phyloP scores from a whole-genome alignment of 805 yeast genomes.

The Danielozyma ontarioensis region DNA sequence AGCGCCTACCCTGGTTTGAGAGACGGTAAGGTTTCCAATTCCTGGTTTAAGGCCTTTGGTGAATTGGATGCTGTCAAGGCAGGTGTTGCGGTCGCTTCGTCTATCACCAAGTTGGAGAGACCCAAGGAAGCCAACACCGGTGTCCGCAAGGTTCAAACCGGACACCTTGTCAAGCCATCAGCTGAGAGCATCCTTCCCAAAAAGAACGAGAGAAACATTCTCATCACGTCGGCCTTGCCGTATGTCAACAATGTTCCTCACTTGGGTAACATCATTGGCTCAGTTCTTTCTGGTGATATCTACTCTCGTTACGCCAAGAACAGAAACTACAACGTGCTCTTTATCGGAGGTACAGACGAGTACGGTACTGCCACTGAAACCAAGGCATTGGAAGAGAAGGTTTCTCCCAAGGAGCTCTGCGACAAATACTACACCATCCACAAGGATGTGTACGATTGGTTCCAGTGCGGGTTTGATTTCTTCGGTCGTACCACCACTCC shows the following conservation, averaged over 20 bases:
- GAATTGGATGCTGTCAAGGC: slow-evolving; percentile 32
- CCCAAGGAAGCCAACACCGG: slow-evolving; percentile 38
- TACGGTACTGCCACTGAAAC: slow-evolving; percentile 99
- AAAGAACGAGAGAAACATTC: slow-evolving; percentile 67
- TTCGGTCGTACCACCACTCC: slow-evolving; percentile 96
- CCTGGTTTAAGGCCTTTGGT: slow-evolving; percentile 42
- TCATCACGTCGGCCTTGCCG: slow-evolving; percentile 94
- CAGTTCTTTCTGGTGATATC: slow-evolving; percentile 91
- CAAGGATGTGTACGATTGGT: slow-evolving; percentile 92
- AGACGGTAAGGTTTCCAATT: slow-evolving; percentile 11
- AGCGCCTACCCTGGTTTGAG: slow-evolving; percentile 44
- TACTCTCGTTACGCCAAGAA: slow-evolving; percentile 85
- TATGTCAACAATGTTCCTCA: slow-evolving; percentile 98
- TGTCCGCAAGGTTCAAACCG: slow-evolving; percentile 23
- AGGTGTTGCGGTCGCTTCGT: slow-evolving; percentile 44
- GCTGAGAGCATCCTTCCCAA: slow-evolving; percentile 48
- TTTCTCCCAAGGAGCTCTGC: slow-evolving; percentile 84
- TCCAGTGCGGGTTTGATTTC: slow-evolving; percentile 87
- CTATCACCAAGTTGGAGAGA: slow-evolving; percentile 41
- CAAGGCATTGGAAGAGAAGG: slow-evolving; percentile 90
- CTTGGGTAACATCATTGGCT: slow-evolving; percentile 93
- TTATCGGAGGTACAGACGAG: slow-evolving; percentile 96
- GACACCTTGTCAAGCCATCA: slow-evolving; percentile 26
- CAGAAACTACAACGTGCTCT: slow-evolving; percentile 82
- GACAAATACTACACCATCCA: slow-evolving; percentile 86